These are phyloP conservation scores for Erodium moschatum DNA, from an alignment of 441 rosid genomes.

Conservation along the genomic window DNA sequence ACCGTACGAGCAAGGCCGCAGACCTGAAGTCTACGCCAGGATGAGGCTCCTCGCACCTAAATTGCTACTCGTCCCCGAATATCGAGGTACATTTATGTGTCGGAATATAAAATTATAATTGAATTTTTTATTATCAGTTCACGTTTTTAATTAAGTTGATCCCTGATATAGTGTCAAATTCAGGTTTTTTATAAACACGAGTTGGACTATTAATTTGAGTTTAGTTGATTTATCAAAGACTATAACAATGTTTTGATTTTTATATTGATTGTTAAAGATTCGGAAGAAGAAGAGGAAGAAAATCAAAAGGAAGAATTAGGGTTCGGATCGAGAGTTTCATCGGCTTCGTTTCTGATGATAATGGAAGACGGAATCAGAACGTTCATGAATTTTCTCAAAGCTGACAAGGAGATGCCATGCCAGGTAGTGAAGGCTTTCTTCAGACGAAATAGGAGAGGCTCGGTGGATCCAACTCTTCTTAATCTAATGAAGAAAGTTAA, in stretches of 20 bases:
- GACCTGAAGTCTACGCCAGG: slow-evolving; percentile 84
- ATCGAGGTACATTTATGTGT: slow-evolving; percentile 44
- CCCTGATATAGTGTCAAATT: too few relatives aligned
- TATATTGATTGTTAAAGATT: slow-evolving; percentile 29
- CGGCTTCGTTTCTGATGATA: slow-evolving; percentile 69
- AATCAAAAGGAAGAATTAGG: slow-evolving; percentile 45
- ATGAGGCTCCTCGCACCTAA: slow-evolving; percentile 86
- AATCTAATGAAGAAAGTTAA: slow-evolving; percentile 74
- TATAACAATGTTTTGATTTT: too few relatives aligned
- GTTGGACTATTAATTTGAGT: too few relatives aligned
- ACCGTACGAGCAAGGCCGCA: slow-evolving; percentile 83
- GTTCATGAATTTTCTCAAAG: slow-evolving; percentile 85
- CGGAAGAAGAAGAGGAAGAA: slow-evolving; percentile 27
- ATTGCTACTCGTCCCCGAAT: slow-evolving; percentile 86
- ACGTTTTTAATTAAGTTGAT: too few relatives aligned
- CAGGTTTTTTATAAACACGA: too few relatives aligned
- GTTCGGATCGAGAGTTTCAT: slow-evolving; percentile 57
- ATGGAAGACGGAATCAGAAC: slow-evolving; percentile 88
- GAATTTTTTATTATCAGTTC: too few relatives aligned
- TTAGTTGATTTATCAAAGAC: too few relatives aligned
- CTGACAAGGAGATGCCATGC: slow-evolving; percentile 66
- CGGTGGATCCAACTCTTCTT: slow-evolving; percentile 76
- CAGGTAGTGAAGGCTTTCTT: slow-evolving; percentile 61
- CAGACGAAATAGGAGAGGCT: slow-evolving; percentile 44
- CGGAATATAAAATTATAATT: too few relatives aligned